phyloP scores from a whole-genome alignment of 2,329 filamentous ascomycete species.

The Didymella keratinophila region DNA sequence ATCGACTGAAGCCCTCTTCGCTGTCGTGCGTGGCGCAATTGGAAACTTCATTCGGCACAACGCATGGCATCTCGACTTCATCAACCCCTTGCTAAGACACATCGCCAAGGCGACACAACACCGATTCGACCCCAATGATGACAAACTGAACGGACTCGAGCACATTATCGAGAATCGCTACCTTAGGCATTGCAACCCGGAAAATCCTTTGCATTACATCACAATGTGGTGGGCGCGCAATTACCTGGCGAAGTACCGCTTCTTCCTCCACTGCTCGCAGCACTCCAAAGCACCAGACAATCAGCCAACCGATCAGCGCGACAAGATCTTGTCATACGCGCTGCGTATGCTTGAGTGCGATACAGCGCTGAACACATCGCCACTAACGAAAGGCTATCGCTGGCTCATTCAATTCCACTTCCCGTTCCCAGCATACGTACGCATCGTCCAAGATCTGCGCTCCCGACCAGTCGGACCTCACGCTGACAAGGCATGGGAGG shows the following conservation, averaged over 20 bases:
- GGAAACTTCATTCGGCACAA: constrained; percentile 52
- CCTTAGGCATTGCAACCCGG: constrained; percentile 41
- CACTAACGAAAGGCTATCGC: constrained; percentile 51
- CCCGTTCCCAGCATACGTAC: constrained; percentile 59
- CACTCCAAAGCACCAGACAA: constrained; percentile 20
- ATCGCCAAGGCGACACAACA: constrained; percentile 42
- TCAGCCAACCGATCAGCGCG: constrained; percentile 33
- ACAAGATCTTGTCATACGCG: constrained; percentile 43
- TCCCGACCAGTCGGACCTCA: constrained; percentile 47
- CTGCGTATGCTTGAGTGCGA: constrained; percentile 57
- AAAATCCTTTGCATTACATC: constrained; percentile 52
- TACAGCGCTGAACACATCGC: constrained; percentile 55
- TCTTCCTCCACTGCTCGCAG: constrained; percentile 59
- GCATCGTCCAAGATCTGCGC: constrained; percentile 55
- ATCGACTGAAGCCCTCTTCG: constrained; percentile 64
- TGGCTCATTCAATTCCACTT: constrained; percentile 58
- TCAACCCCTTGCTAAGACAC: constrained; percentile 53
- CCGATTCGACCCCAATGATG: constrained; percentile 22
- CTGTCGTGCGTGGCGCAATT: constrained; percentile 59
- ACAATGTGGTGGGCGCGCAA: constrained; percentile 57
- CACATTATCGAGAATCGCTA: constrained; percentile 52
- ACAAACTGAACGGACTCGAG: constrained; percentile 48
- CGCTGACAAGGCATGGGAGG: constrained; percentile 53
- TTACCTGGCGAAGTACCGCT: constrained; percentile 58
- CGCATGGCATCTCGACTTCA: constrained; percentile 57